Conservation (phyloP, 2,329 filamentous ascomycete genomes). For the Arthrobotrys sphaeroides region DNA sequence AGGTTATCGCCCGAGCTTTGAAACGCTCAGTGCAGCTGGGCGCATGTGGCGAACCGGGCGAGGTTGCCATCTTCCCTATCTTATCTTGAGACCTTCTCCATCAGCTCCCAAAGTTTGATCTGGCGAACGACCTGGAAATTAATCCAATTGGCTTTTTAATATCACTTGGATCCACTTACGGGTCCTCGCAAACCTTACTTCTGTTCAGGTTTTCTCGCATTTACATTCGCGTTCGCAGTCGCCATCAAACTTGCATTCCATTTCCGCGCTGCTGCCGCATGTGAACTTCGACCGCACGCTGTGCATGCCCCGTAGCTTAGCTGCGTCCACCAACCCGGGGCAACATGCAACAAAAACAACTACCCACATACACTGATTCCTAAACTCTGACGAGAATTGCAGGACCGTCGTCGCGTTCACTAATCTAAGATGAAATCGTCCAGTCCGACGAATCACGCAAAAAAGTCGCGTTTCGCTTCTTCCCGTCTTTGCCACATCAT, state of each 20-base stretch:
- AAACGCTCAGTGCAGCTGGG: neutral
- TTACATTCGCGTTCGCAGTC: neutral
- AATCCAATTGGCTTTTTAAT: neutral
- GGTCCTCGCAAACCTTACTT: too few relatives aligned
- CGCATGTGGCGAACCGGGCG: constrained; percentile 11
- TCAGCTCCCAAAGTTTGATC: neutral
- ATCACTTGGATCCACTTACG: neutral
- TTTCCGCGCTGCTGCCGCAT: constrained; percentile 2
- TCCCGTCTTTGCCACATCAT: constrained; percentile 30
- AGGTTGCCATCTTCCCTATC: constrained; percentile 28
- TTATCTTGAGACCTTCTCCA: constrained; percentile 14
- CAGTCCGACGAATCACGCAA: constrained; percentile 39
- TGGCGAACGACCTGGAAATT: too few relatives aligned
- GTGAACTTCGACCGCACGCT: neutral
- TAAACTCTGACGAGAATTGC: neutral
- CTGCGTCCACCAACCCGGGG: constrained; percentile 11
- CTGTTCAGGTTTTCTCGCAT: neutral
- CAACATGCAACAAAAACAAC: constrained; percentile 55
- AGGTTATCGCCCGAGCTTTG: constrained; percentile 13
- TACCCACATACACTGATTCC: constrained; percentile 25
- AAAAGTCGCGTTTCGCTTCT: constrained; percentile 49
- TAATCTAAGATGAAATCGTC: constrained; percentile 8
- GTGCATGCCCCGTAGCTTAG: neutral
- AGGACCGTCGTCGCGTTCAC: constrained; percentile 2
- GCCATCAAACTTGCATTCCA: too few relatives aligned